These are phyloP conservation scores for Talaromyces sp. DNA, from an alignment of 2,329 filamentous ascomycete species.

Conservation along the genomic window DNA sequence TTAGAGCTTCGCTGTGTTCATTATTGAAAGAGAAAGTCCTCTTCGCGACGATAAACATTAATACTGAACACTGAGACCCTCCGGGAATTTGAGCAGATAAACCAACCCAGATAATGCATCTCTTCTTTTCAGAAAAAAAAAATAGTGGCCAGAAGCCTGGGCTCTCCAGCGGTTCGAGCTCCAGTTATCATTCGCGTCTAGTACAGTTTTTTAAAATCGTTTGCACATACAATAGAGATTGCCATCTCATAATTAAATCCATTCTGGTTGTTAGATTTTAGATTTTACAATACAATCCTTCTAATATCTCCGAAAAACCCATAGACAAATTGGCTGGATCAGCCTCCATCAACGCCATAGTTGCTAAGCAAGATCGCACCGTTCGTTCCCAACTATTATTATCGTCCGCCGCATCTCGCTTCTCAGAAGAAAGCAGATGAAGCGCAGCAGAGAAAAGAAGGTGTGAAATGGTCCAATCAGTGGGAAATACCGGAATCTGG, in stretches of 20 bases:
- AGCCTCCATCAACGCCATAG: constrained; percentile 5
- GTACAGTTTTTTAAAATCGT: too few relatives aligned
- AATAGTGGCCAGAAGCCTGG: too few relatives aligned
- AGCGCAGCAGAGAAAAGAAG: constrained; percentile 6
- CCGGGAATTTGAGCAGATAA: too few relatives aligned
- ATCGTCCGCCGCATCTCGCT: neutral
- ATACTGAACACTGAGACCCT: too few relatives aligned
- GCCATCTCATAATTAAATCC: neutral
- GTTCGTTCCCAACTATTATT: constrained; percentile 4
- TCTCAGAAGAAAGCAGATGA: constrained; percentile 3
- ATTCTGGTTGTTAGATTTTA: neutral
- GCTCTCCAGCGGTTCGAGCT: too few relatives aligned
- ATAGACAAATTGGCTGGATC: constrained; percentile 2
- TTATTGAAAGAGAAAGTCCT: too few relatives aligned
- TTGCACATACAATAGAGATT: neutral
- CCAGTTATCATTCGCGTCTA: too few relatives aligned
- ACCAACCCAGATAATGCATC: too few relatives aligned
- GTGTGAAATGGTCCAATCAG: constrained; percentile 5
- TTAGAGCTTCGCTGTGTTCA: too few relatives aligned
- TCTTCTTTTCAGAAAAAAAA: too few relatives aligned
- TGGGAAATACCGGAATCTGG: constrained; percentile 3
- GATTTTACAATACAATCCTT: neutral
- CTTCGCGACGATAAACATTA: too few relatives aligned
- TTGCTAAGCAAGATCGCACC: constrained; percentile 5
- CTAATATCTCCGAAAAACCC: constrained; percentile 3